Evolutionary conservation across 2,329 filamentous ascomycete species (phyloP), one percentile per base, ranked within the genome.

Genomic region (Pseudonectria foliicola): DNA sequence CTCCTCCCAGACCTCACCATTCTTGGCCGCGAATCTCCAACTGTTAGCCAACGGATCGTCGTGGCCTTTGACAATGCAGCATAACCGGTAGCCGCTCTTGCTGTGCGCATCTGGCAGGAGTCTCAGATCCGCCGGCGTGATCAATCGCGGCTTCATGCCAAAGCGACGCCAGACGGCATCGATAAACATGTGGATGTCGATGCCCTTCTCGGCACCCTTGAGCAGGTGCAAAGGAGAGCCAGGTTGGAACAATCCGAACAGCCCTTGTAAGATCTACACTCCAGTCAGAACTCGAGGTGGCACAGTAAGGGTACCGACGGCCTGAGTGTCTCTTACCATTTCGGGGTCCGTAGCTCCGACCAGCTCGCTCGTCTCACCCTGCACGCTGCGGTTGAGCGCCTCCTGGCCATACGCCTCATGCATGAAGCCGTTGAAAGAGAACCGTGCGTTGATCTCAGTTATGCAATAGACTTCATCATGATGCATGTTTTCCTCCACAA

Each of bases 401-500:
- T 51, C 25, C 7, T 62, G 55, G 1, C 57, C 58, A 21, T 57
- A 54, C 0, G 46, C 40, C 12, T 43, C 37, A 24, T 58, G 47
- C 43, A 62, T 37, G 18, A 56, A 60, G 0, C 59, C 60, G 28
- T 66, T 66, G 37, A 64, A 64, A 10, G 52, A 48, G 32, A 65
- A 66, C 0, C 63, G 54, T 2, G 59, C 61, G 31, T 66, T 66
- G 25, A 66, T 64, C 14, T 66, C 63, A 3, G 61, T 61, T 6
- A 66, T 55, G 6, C 52, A 37, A 16, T 52, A 59, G 11, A 45
- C 48, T 24, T 61, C 52, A 12, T 35, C 12, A 12, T 32, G 38
- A 2, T 37, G 25, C 2, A 29, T 26, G 3, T 24, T 35, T 2
- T 57, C 45, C 16, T 61, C 59, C 2, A 66, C 49, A 1, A 66